These are phyloP conservation scores for Geotrichum histeridarum DNA, from an alignment of 1,139 yeast genomes.

Conservation along the genomic window DNA sequence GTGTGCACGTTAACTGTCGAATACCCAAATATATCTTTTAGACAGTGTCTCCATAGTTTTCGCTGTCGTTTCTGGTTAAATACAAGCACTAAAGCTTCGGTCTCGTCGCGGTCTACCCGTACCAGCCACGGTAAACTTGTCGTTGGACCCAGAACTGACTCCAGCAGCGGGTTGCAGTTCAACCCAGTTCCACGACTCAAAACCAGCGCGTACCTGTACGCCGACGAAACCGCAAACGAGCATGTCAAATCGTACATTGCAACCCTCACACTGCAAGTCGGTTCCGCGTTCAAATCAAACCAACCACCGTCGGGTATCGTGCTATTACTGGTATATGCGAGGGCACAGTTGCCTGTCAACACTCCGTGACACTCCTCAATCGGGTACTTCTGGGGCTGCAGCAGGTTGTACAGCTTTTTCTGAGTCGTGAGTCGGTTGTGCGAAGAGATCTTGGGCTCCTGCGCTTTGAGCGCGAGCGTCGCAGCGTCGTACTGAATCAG, in stretches of 20 bases:
- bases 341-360: conserved; percentile 9
- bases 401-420: conserved; percentile 15
- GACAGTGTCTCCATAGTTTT: conserved; percentile 17
- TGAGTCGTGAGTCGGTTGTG: conserved; percentile 13
- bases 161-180: conserved; percentile 1
- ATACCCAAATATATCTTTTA: conserved; percentile 11
- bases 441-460: conserved; percentile 10
- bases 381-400: conserved; percentile 13
- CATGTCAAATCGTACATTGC: conserved; percentile 12
- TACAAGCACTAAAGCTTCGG: conserved; percentile 11
- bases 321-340: conserved; percentile 1
- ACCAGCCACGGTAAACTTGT: conserved; percentile 16
- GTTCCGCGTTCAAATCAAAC: conserved; percentile 2
- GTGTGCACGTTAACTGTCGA: neutral
- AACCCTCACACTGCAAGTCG: no score
- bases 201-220: conserved; percentile 16
- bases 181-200: neutral
- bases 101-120: neutral
- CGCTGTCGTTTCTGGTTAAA: conserved; percentile 18
- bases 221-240: conserved; percentile 15
- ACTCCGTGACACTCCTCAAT: conserved; percentile 13
- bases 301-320: neutral
- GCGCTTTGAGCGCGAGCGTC: conserved; percentile 10
- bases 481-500: conserved; percentile 20
- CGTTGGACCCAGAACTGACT: conserved; percentile 4